A percentile compares a stretch with the other conserved stretches of the same genome.
phyloP scores from a whole-genome alignment of 108 stramenopile species.

The Cylindrotheca fusiformis region DNA sequence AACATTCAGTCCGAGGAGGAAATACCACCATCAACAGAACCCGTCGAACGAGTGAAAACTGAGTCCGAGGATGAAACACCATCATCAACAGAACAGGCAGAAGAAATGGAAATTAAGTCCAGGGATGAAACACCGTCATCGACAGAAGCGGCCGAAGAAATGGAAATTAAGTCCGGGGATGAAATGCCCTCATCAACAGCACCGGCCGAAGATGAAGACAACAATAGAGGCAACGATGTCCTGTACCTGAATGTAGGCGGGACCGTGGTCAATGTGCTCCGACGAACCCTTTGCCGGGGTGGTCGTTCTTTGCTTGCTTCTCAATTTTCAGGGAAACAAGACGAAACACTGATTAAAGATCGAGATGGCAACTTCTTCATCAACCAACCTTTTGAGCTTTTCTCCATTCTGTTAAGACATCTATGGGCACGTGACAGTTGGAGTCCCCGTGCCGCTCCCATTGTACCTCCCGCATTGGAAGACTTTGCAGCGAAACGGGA shows the following conservation, averaged over 20 bases:
- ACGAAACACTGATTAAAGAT: conserved; percentile 55
- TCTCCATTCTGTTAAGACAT: conserved; percentile 46
- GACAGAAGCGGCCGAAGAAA: no score
- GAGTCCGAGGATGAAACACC: no score
- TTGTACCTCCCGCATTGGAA: not conserved
- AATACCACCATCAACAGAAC: not conserved
- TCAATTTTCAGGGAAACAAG: conserved; percentile 63
- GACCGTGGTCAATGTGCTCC: conserved; percentile 39
- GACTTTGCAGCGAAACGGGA: not conserved
- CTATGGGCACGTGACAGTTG: conserved; percentile 27
- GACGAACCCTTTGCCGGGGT: conserved; percentile 56
- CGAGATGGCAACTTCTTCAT: conserved; percentile 62
- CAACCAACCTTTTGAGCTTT: conserved; percentile 46
- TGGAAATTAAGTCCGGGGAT: no score
- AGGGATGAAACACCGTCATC: no score
- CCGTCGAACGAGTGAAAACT: no score
- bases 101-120: no score
- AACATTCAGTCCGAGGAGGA: no score
- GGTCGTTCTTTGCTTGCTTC: conserved; percentile 60
- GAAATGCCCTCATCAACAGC: not conserved
- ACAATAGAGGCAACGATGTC: conserved; percentile 31
- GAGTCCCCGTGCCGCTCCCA: not conserved
- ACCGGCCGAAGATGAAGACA: not conserved
- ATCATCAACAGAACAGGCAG: no score
- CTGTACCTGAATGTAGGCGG: conserved; percentile 67